Percentiles rank a stretch among this genome's conserved stretches.
Conservation (phyloP, 257 asterid species). For the Solanum pinnatisectum region DNA sequence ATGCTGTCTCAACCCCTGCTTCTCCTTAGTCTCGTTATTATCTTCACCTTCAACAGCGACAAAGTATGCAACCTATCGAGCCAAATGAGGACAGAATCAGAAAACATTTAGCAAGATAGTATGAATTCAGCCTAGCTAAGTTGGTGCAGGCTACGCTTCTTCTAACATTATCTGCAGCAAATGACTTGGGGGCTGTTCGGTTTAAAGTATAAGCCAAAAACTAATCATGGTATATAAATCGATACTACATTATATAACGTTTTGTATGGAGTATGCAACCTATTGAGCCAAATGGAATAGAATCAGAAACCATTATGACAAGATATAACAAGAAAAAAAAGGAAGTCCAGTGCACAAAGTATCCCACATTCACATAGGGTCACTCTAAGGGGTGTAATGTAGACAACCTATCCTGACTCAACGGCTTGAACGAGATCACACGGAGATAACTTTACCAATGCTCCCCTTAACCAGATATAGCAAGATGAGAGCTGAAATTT, state of each 20-base stretch:
- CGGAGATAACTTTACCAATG: no score
- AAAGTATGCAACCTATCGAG: slow-evolving; percentile 68
- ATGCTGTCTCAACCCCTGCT: slow-evolving; percentile 38
- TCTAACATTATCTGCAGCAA: background rate
- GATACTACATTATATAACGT: no score
- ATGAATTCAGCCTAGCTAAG: background rate
- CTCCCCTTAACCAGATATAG: no score
- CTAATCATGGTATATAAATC: no score
- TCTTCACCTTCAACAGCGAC: slow-evolving; percentile 65
- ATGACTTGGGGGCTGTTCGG: no score
- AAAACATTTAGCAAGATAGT: no score
- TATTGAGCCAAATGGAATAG: background rate
- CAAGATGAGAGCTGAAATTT: no score
- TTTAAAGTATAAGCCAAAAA: no score
- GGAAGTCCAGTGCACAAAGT: background rate
- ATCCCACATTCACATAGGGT: background rate
- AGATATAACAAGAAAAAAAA: background rate
- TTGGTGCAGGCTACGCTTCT: background rate
- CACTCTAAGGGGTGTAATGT: background rate
- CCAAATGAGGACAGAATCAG: background rate
- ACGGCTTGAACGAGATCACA: no score
- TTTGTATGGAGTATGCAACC: background rate
- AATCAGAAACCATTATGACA: background rate
- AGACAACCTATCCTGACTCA: no score
- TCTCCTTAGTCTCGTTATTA: slow-evolving; percentile 17